Conservation (phyloP, 1,139 yeast genomes). For the Yamadazyma epiphylla region DNA sequence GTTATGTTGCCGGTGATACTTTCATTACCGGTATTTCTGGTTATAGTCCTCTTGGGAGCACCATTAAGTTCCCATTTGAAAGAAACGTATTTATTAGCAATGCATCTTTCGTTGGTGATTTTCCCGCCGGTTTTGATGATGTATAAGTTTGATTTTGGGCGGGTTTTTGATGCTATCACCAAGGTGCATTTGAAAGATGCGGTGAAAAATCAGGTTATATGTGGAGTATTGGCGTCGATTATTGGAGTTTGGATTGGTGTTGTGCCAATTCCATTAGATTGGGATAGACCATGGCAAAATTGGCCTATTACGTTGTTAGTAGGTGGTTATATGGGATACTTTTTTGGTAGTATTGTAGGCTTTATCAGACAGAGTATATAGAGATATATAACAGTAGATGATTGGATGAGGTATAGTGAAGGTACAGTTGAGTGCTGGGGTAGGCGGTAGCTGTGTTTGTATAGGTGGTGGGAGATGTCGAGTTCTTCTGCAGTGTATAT, state of each 20-base stretch:
- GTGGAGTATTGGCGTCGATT: slow-evolving; percentile 46
- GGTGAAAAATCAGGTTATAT: slow-evolving; percentile 33
- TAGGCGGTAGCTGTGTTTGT: too few species aligned
- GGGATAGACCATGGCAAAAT: slow-evolving; percentile 97
- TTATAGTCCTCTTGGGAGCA: slow-evolving; percentile 77
- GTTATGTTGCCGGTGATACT: slow-evolving; percentile 40
- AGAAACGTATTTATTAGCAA: slow-evolving; percentile 64
- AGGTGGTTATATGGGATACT: slow-evolving; percentile 77
- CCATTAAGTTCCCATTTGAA: slow-evolving; percentile 56
- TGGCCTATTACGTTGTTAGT: slow-evolving; percentile 91
- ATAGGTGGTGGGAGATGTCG: too few species aligned
- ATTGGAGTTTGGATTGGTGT: slow-evolving; percentile 93
- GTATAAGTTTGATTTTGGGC: slow-evolving; percentile 51
- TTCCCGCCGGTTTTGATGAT: slow-evolving; percentile 63
- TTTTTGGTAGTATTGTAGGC: slow-evolving; percentile 44
- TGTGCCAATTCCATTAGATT: slow-evolving; percentile 88
- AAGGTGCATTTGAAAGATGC: neutral
- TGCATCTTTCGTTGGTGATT: slow-evolving; percentile 61
- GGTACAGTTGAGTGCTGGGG: too few species aligned
- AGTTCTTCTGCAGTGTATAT: too few species aligned
- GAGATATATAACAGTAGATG: too few species aligned
- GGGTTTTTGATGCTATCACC: slow-evolving; percentile 18
- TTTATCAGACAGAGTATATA: slow-evolving; percentile 7
- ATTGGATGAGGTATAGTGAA: too few species aligned
- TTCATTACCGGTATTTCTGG: slow-evolving; percentile 48